Conservation (phyloP, 164 flowering plant genomes). For the Umbellularia californica region DNA sequence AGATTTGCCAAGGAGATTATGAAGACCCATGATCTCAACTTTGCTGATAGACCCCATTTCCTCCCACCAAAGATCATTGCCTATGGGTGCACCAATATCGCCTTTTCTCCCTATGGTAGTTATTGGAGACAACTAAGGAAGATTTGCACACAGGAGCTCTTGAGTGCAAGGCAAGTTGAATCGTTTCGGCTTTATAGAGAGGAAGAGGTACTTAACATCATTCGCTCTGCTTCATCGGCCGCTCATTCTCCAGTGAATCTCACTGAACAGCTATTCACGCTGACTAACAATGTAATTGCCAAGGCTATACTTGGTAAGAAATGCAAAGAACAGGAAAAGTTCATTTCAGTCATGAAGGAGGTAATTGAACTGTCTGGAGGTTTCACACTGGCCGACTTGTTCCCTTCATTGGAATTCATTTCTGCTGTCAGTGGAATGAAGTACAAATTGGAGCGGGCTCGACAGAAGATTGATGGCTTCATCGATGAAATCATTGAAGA, state of each 20-base stretch:
- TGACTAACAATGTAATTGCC: constrained; percentile 14
- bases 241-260: constrained; percentile 14
- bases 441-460: neutral
- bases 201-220: constrained; percentile 25
- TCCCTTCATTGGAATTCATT: constrained; percentile 6
- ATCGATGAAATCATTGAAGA: constrained; percentile 1
- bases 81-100: constrained; percentile 14
- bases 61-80: constrained; percentile 5
- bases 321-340: constrained; percentile 17
- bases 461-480: constrained; percentile 3
- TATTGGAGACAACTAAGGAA: constrained; percentile 37
- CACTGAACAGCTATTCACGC: constrained; percentile 11
- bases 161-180: constrained; percentile 26
- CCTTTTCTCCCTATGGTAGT: constrained; percentile 31
- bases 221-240: neutral
- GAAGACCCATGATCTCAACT: constrained; percentile 21
- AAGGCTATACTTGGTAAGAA: constrained; percentile 23
- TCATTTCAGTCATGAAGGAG: constrained; percentile 9
- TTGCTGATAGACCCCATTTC: constrained; percentile 12
- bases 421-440: neutral
- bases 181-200: constrained; percentile 24
- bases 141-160: constrained; percentile 28
- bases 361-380: constrained; percentile 6
- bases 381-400: constrained; percentile 4
- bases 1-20: constrained; percentile 18